A percentile compares a stretch with the other conserved stretches of the same genome.
Evolutionary conservation across 495 filamentous ascomycete genomes (phyloP).

Genomic region (Podospora tetraspora): DNA sequence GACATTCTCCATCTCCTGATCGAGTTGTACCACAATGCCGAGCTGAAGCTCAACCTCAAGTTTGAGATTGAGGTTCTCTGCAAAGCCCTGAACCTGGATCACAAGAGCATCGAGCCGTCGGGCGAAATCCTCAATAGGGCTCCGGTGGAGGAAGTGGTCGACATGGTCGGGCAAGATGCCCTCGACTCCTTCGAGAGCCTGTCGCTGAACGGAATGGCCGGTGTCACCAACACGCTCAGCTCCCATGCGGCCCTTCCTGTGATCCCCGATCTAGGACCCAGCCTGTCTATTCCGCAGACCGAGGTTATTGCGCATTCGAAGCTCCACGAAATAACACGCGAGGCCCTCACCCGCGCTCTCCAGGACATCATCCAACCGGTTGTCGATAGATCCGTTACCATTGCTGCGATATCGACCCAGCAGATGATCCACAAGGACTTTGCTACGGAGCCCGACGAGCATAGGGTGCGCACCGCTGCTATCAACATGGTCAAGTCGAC

Average conservation of each 20-base stretch:
- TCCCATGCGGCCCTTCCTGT: constrained; percentile 65
- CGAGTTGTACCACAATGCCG: constrained; percentile 87
- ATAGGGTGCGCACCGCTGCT: constrained; percentile 73
- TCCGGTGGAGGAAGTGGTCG: constrained; percentile 57
- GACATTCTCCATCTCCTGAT: constrained; percentile 82
- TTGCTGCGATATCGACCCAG: constrained; percentile 90
- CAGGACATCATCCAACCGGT: constrained; percentile 95
- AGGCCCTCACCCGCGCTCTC: constrained; percentile 78
- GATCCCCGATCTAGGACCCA: constrained; percentile 71
- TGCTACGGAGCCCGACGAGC: constrained; percentile 84
- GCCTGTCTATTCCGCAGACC: constrained; percentile 69
- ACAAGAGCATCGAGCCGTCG: constrained; percentile 80
- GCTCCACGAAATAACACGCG: constrained; percentile 75
- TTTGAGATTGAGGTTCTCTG: constrained; percentile 98
- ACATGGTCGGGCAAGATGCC: constrained; percentile 39
- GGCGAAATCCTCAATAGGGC: constrained; percentile 70
- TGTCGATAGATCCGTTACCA: constrained; percentile 93
- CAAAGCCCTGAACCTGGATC: constrained; percentile 80
- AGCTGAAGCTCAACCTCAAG: constrained; percentile 89
- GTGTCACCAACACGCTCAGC: constrained; percentile 66
- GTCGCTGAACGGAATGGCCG: constrained; percentile 63
- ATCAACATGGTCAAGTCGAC: constrained; percentile 89
- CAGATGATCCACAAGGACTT: constrained; percentile 96
- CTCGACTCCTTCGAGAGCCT: constrained; percentile 75
- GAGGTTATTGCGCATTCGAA: constrained; percentile 64